Base-by-base conservation (phyloP, 2,329 filamentous ascomycete genomes). In the Penicillium corylophilum region DNA sequence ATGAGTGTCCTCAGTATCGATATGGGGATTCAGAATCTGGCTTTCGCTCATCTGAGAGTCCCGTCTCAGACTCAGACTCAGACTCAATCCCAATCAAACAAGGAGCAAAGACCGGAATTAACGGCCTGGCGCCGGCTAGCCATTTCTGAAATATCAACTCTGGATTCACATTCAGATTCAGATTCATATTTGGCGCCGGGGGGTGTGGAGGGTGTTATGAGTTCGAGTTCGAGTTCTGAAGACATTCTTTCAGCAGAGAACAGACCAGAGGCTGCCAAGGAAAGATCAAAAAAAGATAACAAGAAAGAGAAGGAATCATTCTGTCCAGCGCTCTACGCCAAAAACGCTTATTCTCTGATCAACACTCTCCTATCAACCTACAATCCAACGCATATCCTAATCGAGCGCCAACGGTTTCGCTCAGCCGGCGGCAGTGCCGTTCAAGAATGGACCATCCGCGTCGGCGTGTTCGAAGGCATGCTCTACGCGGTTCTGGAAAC, bases 391-490 rank as follows among this genome's bases (percentile, higher is more conserved):
- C 80, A 87, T 46, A 77, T 95, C 26, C 74, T 94, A 1, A 90
- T 95, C 51, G 83, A 86, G 62, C 76, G 82, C 1, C 83, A 86
- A 59, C 77, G 83, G 10, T 85, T 77, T 50, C 84, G 90, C 2
- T 85, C 83, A 2, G 80, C 78, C n/a, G 82, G 87, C 8, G 79
- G 74, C 0, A 73, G 82, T 0, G 80, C 84, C 0, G 84, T 95
- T 1, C 82, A 85, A 53, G 89, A 95, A 71, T 95, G 90, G 90
- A 93, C 89, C 3, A 68, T 94, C 36, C 79, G 89, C 1, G 89
- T 95, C 8, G 93, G 93, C 59, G 86, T 88, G 63, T 80, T 95
- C 20, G 90, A 95, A 69, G 83, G 84, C 4, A 94, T 94, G 84
- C 72, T 95, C 0, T 88, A 91, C 75, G 86, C 87, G 8, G 79